Percentiles rank a stretch among this genome's conserved stretches.
phyloP scores from a whole-genome alignment of 2,329 filamentous ascomycete species.

The Botryotinia calthae region DNA sequence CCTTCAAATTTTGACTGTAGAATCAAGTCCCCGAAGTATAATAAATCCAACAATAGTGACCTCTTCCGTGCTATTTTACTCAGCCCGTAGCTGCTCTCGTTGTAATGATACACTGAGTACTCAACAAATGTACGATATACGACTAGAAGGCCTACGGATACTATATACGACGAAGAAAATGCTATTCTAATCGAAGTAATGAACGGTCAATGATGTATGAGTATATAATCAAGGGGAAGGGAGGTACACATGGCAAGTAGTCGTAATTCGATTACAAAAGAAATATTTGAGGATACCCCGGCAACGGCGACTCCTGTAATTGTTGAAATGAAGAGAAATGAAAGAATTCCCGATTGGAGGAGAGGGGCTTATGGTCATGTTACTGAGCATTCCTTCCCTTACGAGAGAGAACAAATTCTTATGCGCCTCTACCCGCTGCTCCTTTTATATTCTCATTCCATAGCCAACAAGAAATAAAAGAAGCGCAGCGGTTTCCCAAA shows the following conservation, averaged over 20 bases:
- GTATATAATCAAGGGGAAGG: neutral
- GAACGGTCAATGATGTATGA: neutral
- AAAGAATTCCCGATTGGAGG: neutral
- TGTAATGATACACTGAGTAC: neutral
- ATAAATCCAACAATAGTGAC: neutral
- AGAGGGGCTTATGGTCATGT: no score
- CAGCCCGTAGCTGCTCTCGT: neutral
- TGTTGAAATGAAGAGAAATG: neutral
- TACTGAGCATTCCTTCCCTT: no score
- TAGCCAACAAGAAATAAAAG: neutral
- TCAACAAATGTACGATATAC: neutral
- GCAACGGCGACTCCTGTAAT: no score
- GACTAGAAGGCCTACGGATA: neutral
- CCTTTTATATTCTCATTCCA: neutral
- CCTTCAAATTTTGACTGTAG: neutral
- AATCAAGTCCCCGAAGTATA: neutral
- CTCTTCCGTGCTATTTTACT: neutral
- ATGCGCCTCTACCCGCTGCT: no score
- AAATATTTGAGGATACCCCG: neutral
- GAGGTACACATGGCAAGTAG: neutral
- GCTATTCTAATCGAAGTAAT: neutral
- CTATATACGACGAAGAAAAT: neutral
- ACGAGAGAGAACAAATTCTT: neutral
- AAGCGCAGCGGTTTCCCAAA: neutral
- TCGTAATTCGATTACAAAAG: neutral